Percentiles rank a stretch among this genome's conserved stretches.
Evolutionary conservation across 202 grass and related monocot genomes (phyloP).

Genomic region (Hordeum pubiflorum): DNA sequence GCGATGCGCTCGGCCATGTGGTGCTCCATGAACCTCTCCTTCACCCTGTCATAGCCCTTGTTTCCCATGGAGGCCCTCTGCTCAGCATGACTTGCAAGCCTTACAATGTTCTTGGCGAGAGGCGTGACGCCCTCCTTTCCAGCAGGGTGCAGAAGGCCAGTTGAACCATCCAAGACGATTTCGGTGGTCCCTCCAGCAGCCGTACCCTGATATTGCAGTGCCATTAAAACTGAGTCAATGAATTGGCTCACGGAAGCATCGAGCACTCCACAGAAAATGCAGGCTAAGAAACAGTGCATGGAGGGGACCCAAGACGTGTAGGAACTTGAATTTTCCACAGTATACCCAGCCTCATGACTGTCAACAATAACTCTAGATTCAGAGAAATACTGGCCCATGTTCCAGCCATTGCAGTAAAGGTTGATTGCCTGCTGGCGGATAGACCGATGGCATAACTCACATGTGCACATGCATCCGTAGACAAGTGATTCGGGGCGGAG

Average conservation of each 20-base stretch:
- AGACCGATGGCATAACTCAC: neutral
- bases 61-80: conserved; percentile 57
- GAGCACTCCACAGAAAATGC: conserved; percentile 10
- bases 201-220: conserved; percentile 49
- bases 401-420: conserved; percentile 3
- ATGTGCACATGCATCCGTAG: no score
- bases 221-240: conserved; percentile 26
- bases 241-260: conserved; percentile 7
- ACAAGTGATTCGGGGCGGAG: no score
- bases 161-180: conserved; percentile 66
- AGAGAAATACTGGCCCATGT: conserved; percentile 13
- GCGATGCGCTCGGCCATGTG: conserved; percentile 80
- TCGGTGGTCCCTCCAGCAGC: conserved; percentile 87
- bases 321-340: neutral
- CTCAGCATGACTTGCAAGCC: conserved; percentile 61
- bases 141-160: conserved; percentile 67
- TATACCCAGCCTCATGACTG: conserved; percentile 1
- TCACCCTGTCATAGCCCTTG: conserved; percentile 70
- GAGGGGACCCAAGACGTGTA: neutral
- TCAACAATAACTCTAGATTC: conserved; percentile 24
- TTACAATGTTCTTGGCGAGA: conserved; percentile 64
- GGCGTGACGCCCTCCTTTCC: conserved; percentile 70
- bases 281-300: conserved; percentile 20
- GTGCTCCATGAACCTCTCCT: conserved; percentile 75
- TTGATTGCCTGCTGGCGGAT: neutral